Evolutionary conservation across 768 basidiomycete species (phyloP).

Genomic region (Russula compacta): DNA sequence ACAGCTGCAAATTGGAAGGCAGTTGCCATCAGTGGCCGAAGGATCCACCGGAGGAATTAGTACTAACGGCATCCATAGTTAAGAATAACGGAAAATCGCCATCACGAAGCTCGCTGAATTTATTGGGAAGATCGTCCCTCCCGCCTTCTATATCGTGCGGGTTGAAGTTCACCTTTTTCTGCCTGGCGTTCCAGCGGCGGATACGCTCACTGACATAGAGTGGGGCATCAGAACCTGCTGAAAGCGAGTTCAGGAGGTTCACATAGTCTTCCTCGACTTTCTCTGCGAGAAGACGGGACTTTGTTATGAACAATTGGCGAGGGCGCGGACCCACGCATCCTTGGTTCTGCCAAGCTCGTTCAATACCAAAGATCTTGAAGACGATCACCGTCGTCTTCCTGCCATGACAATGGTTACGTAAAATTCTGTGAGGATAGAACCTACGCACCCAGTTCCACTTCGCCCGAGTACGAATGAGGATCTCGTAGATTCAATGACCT

Average conservation of each 20-base stretch:
- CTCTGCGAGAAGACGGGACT: slow-evolving; percentile 54
- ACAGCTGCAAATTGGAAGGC: slow-evolving; percentile 31
- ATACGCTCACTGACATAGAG: slow-evolving; percentile 31
- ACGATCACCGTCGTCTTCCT: slow-evolving; percentile 75
- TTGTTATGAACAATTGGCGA: slow-evolving; percentile 65
- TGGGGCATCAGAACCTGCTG: slow-evolving; percentile 28
- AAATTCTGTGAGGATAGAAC: background rate
- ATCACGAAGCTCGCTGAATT: slow-evolving; percentile 50
- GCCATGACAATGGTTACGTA: background rate
- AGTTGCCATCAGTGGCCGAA: background rate
- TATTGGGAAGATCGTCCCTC: slow-evolving; percentile 38
- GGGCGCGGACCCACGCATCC: slow-evolving; percentile 35
- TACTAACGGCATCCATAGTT: slow-evolving; percentile 51
- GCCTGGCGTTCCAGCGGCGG: slow-evolving; percentile 7
- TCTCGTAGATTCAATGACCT: slow-evolving; percentile 10
- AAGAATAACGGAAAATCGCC: slow-evolving; percentile 62
- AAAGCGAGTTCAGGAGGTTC: slow-evolving; percentile 40
- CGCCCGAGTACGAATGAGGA: slow-evolving; percentile 30
- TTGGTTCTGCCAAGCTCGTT: slow-evolving; percentile 41
- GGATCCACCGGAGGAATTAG: background rate
- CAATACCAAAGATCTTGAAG: slow-evolving; percentile 64
- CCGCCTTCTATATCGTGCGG: slow-evolving; percentile 36
- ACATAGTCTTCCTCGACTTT: slow-evolving; percentile 61
- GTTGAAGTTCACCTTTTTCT: slow-evolving; percentile 28
- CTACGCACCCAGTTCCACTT: slow-evolving; percentile 60